phyloP scores from a whole-genome alignment of 73 alveolate genomes.

The Symbiodinium natans region DNA sequence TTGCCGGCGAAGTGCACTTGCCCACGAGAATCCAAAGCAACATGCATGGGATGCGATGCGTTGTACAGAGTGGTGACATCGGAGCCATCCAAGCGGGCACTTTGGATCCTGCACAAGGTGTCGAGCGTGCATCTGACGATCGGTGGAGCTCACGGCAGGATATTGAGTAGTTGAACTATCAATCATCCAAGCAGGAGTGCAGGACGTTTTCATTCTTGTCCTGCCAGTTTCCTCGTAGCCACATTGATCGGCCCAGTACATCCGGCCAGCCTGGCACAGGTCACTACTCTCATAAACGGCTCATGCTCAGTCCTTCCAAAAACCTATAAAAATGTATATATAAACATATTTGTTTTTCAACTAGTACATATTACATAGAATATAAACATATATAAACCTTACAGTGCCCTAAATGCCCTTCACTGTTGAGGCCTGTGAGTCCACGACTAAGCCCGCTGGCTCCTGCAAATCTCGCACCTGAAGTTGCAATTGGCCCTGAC shows the following conservation, averaged over 20 bases:
- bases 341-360: too few relatives aligned
- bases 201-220: too few relatives aligned
- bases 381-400: too few relatives aligned
- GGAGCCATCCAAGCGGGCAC: conserved; percentile 46
- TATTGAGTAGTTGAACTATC: too few relatives aligned
- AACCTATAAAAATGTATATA: too few relatives aligned
- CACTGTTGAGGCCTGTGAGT: background rate
- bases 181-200: too few relatives aligned
- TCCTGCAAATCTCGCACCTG: background rate
- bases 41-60: background rate
- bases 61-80: conserved; percentile 16
- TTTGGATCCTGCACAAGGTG: conserved; percentile 23
- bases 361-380: too few relatives aligned
- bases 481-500: too few relatives aligned
- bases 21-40: background rate
- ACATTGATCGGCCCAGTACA: conserved; percentile 65
- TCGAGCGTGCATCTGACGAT: background rate
- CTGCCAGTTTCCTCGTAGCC: conserved; percentile 24
- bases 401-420: too few relatives aligned
- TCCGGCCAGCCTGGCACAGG: conserved; percentile 23
- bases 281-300: too few relatives aligned
- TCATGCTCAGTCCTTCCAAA: too few relatives aligned
- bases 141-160: too few relatives aligned
- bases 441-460: background rate
- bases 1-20: background rate